Evolutionary conservation across 805 yeast species (phyloP).

Genomic region (Diddensiella transvaalensis): DNA sequence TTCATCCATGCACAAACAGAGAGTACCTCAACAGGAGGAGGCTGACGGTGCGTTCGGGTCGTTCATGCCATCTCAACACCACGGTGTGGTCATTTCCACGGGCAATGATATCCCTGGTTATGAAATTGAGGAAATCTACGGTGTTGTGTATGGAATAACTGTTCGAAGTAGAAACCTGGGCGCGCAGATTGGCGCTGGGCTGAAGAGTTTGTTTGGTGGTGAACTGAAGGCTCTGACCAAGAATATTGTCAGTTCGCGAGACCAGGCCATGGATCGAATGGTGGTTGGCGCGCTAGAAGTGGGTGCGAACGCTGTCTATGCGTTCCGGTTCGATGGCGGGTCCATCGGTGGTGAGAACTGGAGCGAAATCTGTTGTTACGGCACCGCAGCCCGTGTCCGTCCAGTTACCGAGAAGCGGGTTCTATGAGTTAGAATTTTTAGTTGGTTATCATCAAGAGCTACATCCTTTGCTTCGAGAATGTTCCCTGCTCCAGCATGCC

Average conservation of each 20-base stretch:
- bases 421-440: neutral
- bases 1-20: neutral
- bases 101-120: constrained; percentile 24
- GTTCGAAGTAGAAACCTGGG: constrained; percentile 20
- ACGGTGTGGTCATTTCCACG: constrained; percentile 19
- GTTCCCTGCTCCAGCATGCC: constrained; percentile 1
- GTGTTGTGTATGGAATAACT: constrained; percentile 24
- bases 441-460: neutral
- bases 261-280: constrained; percentile 23
- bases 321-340: constrained; percentile 21
- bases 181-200: constrained; percentile 20
- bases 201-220: constrained; percentile 23
- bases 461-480: neutral
- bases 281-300: constrained; percentile 18
- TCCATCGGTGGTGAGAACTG: constrained; percentile 14
- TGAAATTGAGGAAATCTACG: constrained; percentile 16
- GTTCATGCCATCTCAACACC: constrained; percentile 9
- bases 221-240: constrained; percentile 22
- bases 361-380: constrained; percentile 24
- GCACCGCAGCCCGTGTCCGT: constrained; percentile 19
- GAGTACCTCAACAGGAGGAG: neutral
- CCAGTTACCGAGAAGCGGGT: neutral
- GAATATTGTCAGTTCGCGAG: constrained; percentile 20
- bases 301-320: constrained; percentile 25
- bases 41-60: neutral